Conservation (phyloP, 768 basidiomycete genomes). For the Pisolithus microcarpus region DNA sequence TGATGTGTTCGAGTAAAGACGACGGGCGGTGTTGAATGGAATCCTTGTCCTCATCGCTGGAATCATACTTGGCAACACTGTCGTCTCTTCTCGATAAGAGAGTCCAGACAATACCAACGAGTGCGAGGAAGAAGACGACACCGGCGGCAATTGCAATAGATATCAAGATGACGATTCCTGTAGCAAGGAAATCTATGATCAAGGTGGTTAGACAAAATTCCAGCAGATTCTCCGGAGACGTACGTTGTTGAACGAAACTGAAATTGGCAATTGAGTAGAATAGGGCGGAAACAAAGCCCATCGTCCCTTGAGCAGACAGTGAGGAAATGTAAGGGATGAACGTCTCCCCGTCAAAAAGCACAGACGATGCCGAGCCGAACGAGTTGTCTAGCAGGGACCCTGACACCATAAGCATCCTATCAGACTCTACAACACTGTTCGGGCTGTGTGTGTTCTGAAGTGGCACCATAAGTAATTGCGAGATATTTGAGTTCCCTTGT, state of each 20-base stretch:
- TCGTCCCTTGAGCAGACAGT: slow-evolving; percentile 51
- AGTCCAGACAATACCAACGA: slow-evolving; percentile 85
- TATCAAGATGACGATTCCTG: slow-evolving; percentile 91
- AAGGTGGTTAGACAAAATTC: slow-evolving; percentile 2
- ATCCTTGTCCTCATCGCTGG: slow-evolving; percentile 65
- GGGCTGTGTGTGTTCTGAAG: slow-evolving; percentile 66
- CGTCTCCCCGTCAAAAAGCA: slow-evolving; percentile 77
- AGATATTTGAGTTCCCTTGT: slow-evolving; percentile 53
- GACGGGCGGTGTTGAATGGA: slow-evolving; percentile 76
- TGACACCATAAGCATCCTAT: slow-evolving; percentile 87
- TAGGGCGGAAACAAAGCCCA: slow-evolving; percentile 68
- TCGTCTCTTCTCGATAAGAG: slow-evolving; percentile 80
- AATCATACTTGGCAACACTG: slow-evolving; percentile 55
- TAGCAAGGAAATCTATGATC: slow-evolving; percentile 71
- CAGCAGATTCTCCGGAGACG: slow-evolving; percentile 24
- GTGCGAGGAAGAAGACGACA: slow-evolving; percentile 78
- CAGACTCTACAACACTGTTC: slow-evolving; percentile 67
- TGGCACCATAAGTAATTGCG: slow-evolving; percentile 88
- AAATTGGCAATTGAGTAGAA: slow-evolving; percentile 80
- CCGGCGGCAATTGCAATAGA: slow-evolving; percentile 96
- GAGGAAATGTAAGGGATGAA: slow-evolving; percentile 81
- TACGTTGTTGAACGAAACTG: slow-evolving; percentile 65
- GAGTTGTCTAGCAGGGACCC: slow-evolving; percentile 63
- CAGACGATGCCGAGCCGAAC: slow-evolving; percentile 76
- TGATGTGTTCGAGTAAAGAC: slow-evolving; percentile 84